phyloP scores from a whole-genome alignment of 805 yeast genomes.

The Zygosaccharomyces pseudorouxii region DNA sequence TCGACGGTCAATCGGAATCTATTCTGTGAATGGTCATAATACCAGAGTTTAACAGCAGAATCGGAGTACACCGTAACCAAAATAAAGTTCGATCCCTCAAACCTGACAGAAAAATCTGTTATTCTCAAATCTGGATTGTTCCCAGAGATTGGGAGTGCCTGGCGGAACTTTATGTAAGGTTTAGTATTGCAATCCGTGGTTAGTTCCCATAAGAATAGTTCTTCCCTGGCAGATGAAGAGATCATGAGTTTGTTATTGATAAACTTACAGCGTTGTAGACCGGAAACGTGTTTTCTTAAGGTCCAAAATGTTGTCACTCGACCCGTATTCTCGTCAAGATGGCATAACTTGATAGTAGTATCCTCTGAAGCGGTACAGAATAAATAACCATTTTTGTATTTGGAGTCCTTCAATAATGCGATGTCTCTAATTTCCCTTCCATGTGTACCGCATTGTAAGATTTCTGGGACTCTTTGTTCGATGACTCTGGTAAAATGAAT shows the following conservation, averaged over 20 bases:
- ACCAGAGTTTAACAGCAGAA: slow-evolving; percentile 67
- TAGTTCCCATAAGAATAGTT: slow-evolving; percentile 74
- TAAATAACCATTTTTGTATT: slow-evolving; percentile 35
- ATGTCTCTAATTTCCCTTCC: slow-evolving; percentile 88
- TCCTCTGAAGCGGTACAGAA: slow-evolving; percentile 86
- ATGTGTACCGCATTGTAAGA: slow-evolving; percentile 64
- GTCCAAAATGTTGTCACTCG: slow-evolving; percentile 49
- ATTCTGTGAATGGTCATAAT: slow-evolving; percentile 38
- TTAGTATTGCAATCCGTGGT: slow-evolving; percentile 31
- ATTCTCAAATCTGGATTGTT: slow-evolving; percentile 78
- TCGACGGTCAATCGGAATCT: slow-evolving; percentile 42
- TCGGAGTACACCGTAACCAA: slow-evolving; percentile 79
- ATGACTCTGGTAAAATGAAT: slow-evolving; percentile 39
- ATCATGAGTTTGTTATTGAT: slow-evolving; percentile 47
- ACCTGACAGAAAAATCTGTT: slow-evolving; percentile 70
- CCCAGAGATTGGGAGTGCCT: slow-evolving; percentile 51
- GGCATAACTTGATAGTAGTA: slow-evolving; percentile 63
- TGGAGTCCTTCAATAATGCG: slow-evolving; percentile 42
- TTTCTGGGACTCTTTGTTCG: slow-evolving; percentile 25
- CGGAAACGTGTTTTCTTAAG: slow-evolving; percentile 80
- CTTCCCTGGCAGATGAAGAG: slow-evolving; percentile 81
- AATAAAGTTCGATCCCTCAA: slow-evolving; percentile 31
- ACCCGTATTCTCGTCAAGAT: slow-evolving; percentile 38
- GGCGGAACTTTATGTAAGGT: slow-evolving; percentile 47
- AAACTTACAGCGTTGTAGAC: slow-evolving; percentile 70